Conservation (phyloP, 352 stramenopile species). For the Pythium sukuiense region DNA sequence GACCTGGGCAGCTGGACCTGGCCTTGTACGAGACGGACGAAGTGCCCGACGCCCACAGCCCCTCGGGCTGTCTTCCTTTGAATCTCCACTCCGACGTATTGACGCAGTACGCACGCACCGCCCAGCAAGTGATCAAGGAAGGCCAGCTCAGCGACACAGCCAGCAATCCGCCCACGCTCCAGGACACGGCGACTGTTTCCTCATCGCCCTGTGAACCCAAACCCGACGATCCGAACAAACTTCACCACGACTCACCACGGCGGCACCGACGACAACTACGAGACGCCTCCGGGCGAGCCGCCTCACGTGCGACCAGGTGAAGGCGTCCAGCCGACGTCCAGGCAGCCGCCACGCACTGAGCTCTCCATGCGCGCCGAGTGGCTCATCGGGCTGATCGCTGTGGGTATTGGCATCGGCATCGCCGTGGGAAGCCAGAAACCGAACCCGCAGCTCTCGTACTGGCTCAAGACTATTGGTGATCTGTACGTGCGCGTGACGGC, state of each 20-base stretch:
- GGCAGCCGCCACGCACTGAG: slow-evolving; percentile 21
- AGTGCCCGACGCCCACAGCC: slow-evolving; percentile 11
- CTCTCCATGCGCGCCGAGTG: slow-evolving; percentile 43
- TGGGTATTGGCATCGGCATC: slow-evolving; percentile 41
- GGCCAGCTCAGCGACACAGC: slow-evolving; percentile 11
- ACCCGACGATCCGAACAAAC: slow-evolving; percentile 46
- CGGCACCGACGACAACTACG: slow-evolving; percentile 38
- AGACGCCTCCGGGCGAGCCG: slow-evolving; percentile 61
- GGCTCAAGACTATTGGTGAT: slow-evolving; percentile 48
- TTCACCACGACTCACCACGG: slow-evolving; percentile 34
- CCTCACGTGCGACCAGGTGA: slow-evolving; percentile 26
- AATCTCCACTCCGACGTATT: slow-evolving; percentile 15
- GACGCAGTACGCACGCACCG: slow-evolving; percentile 4
- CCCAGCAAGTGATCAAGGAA: slow-evolving; percentile 10
- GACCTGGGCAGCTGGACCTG: slow-evolving; percentile 54
- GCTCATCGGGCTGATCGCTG: slow-evolving; percentile 39
- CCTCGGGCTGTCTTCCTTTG: slow-evolving; percentile 22
- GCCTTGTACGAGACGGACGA: slow-evolving; percentile 65
- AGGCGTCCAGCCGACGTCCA: slow-evolving; percentile 20
- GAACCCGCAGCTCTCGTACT: slow-evolving; percentile 41
- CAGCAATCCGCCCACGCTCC: slow-evolving; percentile 5
- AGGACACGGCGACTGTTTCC: slow-evolving; percentile 11
- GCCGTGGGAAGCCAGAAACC: slow-evolving; percentile 33
- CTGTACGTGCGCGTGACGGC: slow-evolving; percentile 64
- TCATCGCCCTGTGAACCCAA: slow-evolving; percentile 24